Conservation (phyloP, 495 filamentous ascomycete species). For the Staphylotrichum tortipilum region DNA sequence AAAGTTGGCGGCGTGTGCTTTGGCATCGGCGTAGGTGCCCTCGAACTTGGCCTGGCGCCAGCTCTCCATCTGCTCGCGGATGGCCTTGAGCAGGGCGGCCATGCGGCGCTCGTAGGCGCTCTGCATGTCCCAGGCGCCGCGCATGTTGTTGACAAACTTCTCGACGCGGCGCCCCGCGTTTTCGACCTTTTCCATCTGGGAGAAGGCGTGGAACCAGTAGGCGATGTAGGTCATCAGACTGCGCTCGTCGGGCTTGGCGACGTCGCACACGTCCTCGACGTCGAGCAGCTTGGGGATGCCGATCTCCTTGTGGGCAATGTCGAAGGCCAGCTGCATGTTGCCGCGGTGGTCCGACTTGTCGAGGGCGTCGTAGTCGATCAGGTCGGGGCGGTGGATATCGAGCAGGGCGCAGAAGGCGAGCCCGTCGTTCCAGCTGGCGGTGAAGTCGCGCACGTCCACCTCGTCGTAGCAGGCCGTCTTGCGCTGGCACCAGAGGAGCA, state of each 20-base stretch:
- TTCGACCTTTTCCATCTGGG: constrained; percentile 94
- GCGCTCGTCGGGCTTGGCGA: constrained; percentile 88
- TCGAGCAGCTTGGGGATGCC: constrained; percentile 93
- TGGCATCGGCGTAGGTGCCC: constrained; percentile 89
- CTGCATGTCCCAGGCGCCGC: constrained; percentile 99
- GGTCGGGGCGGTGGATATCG: constrained; percentile 92
- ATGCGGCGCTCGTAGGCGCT: constrained; percentile 86
- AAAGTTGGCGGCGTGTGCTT: constrained; percentile 74
- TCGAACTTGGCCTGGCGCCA: constrained; percentile 79
- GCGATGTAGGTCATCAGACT: constrained; percentile 99
- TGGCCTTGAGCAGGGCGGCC: constrained; percentile 63
- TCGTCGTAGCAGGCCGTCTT: constrained; percentile 98
- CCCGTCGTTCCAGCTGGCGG: constrained; percentile 91
- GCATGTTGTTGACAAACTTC: constrained; percentile 98
- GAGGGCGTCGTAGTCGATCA: constrained; percentile 90
- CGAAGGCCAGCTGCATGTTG: constrained; percentile 96
- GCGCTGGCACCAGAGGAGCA: constrained; percentile 93
- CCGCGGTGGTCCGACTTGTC: constrained; percentile 92
- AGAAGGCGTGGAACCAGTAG: constrained; percentile 99
- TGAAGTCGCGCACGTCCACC: constrained; percentile 90
- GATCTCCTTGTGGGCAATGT: constrained; percentile 91
- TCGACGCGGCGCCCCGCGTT: constrained; percentile 94
- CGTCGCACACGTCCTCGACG: constrained; percentile 96
- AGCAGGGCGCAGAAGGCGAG: constrained; percentile 92
- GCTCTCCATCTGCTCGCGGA: constrained; percentile 57